These are phyloP conservation scores for Stachybotrys chlorohalonatus DNA, from an alignment of 2,329 filamentous ascomycete genomes.

Conservation along the genomic window DNA sequence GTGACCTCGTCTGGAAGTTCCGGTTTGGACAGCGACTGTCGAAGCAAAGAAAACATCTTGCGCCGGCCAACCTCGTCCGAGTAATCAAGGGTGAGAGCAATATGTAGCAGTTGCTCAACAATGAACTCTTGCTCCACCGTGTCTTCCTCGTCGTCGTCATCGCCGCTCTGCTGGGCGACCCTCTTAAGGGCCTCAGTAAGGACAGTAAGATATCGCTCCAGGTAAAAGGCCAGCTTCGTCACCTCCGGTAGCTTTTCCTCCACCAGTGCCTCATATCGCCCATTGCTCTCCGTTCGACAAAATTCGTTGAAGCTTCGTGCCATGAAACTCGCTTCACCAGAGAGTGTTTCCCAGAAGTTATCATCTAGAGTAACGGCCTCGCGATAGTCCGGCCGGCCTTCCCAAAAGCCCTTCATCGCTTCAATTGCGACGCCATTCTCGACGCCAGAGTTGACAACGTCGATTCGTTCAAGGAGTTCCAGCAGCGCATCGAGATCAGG, in stretches of 20 bases:
- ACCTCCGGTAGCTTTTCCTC: constrained; percentile 96
- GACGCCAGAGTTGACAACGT: constrained; percentile 81
- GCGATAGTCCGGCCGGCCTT: constrained; percentile 75
- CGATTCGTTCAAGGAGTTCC: constrained; percentile 87
- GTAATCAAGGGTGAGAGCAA: constrained; percentile 87
- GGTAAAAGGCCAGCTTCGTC: constrained; percentile 77
- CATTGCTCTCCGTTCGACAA: constrained; percentile 65
- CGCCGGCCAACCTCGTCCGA: constrained; percentile 92
- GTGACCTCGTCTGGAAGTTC: constrained; percentile 90
- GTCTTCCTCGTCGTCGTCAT: constrained; percentile 68
- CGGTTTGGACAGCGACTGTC: constrained; percentile 75
- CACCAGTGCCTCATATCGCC: constrained; percentile 64
- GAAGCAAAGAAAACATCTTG: constrained; percentile 89
- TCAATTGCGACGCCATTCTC: constrained; percentile 87
- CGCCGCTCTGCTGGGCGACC: constrained; percentile 43
- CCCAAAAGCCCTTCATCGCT: constrained; percentile 96
- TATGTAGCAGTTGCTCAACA: constrained; percentile 88
- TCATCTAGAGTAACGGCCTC: constrained; percentile 65
- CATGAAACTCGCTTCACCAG: constrained; percentile 82
- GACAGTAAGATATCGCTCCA: constrained; percentile 69
- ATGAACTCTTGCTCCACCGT: constrained; percentile 90
- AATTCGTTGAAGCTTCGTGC: constrained; percentile 92
- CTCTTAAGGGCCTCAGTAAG: constrained; percentile 56
- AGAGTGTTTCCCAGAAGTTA: constrained; percentile 70
- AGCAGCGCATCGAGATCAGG: constrained; percentile 76